Conservation (phyloP, 176 grass and related monocot genomes). For the Phragmites australis region DNA sequence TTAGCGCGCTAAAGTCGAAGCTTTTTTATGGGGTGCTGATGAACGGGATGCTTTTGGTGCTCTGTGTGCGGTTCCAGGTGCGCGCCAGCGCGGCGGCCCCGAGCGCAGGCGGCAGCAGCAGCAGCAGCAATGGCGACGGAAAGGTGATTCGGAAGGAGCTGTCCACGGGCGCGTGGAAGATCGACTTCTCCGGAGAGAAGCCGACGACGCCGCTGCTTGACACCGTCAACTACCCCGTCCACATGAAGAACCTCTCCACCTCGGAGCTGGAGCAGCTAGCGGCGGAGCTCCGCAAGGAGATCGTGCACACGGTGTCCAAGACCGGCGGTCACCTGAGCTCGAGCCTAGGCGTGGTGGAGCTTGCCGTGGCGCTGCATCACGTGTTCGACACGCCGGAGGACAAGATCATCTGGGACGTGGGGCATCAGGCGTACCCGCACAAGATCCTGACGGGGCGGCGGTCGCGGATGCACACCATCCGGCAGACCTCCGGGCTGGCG, state of each 20-base stretch:
- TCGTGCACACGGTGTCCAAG: slow-evolving; percentile 69
- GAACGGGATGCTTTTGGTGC: neutral
- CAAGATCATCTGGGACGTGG: slow-evolving; percentile 99
- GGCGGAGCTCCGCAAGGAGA: slow-evolving; percentile 74
- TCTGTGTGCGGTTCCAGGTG: slow-evolving; percentile 52
- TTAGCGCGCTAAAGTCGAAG: too few species aligned
- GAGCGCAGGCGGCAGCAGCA: neutral
- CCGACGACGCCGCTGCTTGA: slow-evolving; percentile 77
- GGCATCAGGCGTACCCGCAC: slow-evolving; percentile 93
- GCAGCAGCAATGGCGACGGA: slow-evolving; percentile 10
- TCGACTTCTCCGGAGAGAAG: slow-evolving; percentile 75
- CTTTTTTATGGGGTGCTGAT: neutral
- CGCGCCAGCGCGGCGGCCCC: slow-evolving; percentile 41
- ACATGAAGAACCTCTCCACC: slow-evolving; percentile 93
- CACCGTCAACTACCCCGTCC: slow-evolving; percentile 71
- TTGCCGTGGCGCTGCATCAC: slow-evolving; percentile 84
- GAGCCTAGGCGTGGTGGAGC: slow-evolving; percentile 82
- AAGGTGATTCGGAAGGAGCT: slow-evolving; percentile 47
- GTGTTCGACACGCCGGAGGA: slow-evolving; percentile 88
- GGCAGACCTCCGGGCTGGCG: slow-evolving; percentile 86
- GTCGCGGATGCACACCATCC: slow-evolving; percentile 81
- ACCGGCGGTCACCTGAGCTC: slow-evolving; percentile 86
- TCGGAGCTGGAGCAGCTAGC: slow-evolving; percentile 86
- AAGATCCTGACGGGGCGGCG: slow-evolving; percentile 94
- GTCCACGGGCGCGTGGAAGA: slow-evolving; percentile 42